Evolutionary conservation across 352 stramenopile species (phyloP), one percentile per base, ranked within the genome.

Genomic region (Sclerospora graminicola): DNA sequence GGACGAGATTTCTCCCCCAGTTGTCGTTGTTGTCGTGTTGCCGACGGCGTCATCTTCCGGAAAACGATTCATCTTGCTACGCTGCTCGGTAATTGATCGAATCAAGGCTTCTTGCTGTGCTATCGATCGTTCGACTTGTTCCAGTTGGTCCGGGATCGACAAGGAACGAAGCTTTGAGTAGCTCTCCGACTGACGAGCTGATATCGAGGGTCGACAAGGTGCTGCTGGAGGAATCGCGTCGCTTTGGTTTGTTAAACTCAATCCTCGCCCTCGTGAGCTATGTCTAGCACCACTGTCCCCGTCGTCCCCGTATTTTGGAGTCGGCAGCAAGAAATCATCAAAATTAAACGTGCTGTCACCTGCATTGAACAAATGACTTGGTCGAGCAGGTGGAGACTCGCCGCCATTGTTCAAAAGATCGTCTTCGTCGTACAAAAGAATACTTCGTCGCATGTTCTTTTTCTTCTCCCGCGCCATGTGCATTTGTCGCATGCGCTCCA

Each of bases 391-490:
- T 1, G 63, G 59, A 8, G 63, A 66, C 18, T 64, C 54, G 14
- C 51, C 58, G 26, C 50, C 55, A 24, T 57, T 59, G 10, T 60
- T 54, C n/a, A n/a, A n/a, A 10, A 63, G 18, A 16, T 66, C 53
- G 4, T 69, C 54, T 49, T 68, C 63, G 34, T 78, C 69, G 28
- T 69, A 73, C 14, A 81, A 45, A 41, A 55, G 51, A 36, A 81
- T 69, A 16, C 52, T 69, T 13, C 48, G 54, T 8, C 54, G 54
- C 38, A 48, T 31, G 18, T 73, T 73, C 32, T 82, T 82, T 43
- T 70, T 66, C 44, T 79, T 81, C 52, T 86, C 74, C 18, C 65
- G 60, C 21, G 57, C 61, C 57, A 86, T 68, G 62, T 86, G 74
- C 18, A 75, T 70, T 46, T 82, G 68, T 8, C 71, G 62, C 47